Base-by-base conservation (phyloP, 352 stramenopile species). In the Pythium aquatile region DNA sequence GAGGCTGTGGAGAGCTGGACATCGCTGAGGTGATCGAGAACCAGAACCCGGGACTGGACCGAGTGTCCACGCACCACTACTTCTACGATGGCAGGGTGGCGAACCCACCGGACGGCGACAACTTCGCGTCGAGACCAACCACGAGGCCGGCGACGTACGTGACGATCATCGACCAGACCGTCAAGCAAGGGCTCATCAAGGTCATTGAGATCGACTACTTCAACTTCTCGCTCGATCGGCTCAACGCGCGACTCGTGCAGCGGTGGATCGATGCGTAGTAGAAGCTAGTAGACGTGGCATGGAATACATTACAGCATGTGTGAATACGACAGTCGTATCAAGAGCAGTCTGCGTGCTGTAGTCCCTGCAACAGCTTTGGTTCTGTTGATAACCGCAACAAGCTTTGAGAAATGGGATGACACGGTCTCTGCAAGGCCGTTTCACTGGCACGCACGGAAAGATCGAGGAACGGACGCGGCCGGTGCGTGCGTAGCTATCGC, bases 1-100 rank as follows among this genome's bases (percentile, higher is more conserved):
- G 79, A 30, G 78, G 79, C 37, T 91, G 79, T 39, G 82, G 78
- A 14, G 79, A 91, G 68, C 78, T 91, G 8, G 78, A 88, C 67
- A 78, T 88, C 60, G 78, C 76, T 11, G 79, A 91, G 65, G 82
- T 88, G 14, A 84, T 91, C 46, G 47, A 68, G 10, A 77, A 84
- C 61, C 54, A 68, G 47, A 84, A 82, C 57, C 5, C 37, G 0
- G 17, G 10, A 10, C 62, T 59, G 5, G 61, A 83, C 51, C 77
- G 69, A 51, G 54, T 89, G 10, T 74, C 73, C 16, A 88, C 79
- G 14, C 80, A 91, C 68, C 79, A 85, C 68, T 91, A 91, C 74
- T 87, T 82, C 58, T 84, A 75, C 69, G 74, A 91, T 46, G 78
- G 73, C 16, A 60, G 44, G 17, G 59, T 79, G 40, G 69, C 67